Evolutionary conservation across 805 yeast genomes (phyloP).

Genomic region (Cyberlindnera petersonii): DNA sequence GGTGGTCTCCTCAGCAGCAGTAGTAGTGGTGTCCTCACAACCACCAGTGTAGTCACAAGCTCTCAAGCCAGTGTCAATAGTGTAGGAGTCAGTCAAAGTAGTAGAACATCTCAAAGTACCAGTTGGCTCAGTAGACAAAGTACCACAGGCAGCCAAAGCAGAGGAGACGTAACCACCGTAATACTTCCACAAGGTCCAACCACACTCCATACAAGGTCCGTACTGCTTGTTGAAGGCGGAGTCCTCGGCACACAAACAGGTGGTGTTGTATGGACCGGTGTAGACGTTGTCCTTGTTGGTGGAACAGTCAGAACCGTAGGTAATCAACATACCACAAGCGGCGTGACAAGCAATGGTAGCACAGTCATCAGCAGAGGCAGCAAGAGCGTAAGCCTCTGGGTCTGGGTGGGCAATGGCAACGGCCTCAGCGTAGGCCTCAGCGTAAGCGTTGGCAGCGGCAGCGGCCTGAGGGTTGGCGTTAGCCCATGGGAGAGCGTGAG

Average conservation of each 20-base stretch:
- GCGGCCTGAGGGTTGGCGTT: constrained; percentile 17
- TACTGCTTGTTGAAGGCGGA: constrained; percentile 27
- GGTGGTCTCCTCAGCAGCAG: constrained; percentile 5
- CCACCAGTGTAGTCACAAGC: constrained; percentile 7
- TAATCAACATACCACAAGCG: constrained; percentile 31
- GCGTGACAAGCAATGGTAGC: constrained; percentile 33
- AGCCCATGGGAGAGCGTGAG: constrained; percentile 19
- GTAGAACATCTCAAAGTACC: constrained; percentile 29
- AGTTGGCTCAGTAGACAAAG: constrained; percentile 32
- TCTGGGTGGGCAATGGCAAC: constrained; percentile 22
- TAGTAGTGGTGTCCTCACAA: constrained; percentile 20
- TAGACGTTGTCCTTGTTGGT: constrained; percentile 13
- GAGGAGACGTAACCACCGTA: constrained; percentile 30
- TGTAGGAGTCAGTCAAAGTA: constrained; percentile 16
- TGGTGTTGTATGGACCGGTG: constrained; percentile 20
- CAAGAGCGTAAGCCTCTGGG: constrained; percentile 27
- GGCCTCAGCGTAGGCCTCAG: constrained; percentile 18
- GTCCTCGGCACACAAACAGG: constrained; percentile 28
- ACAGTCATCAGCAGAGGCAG: constrained; percentile 25
- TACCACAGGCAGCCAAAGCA: constrained; percentile 30
- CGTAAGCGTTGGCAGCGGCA: constrained; percentile 15
- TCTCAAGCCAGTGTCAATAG: constrained; percentile 8
- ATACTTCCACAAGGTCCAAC: constrained; percentile 36
- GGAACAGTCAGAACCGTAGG: constrained; percentile 30
- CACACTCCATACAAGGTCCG: constrained; percentile 34